These are phyloP conservation scores for Cymodocea nodosa DNA, from an alignment of 116 monocot species.

Conservation along the genomic window DNA sequence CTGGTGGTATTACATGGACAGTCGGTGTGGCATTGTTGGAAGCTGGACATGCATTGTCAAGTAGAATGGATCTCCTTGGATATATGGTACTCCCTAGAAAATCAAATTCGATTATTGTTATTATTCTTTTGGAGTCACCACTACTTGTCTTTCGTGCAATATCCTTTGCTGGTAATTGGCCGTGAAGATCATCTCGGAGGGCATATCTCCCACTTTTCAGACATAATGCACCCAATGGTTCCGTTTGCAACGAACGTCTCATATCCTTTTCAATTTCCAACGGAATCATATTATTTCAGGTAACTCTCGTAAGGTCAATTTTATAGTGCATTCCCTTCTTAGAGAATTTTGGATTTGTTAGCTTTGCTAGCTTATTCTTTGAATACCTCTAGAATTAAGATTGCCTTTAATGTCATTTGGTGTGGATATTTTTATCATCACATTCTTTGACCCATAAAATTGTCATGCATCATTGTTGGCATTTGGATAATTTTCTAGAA, in stretches of 20 bases:
- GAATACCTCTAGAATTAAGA: too few species aligned
- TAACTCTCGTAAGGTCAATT: constrained; percentile 8
- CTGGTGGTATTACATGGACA: constrained; percentile 96
- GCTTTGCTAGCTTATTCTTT: too few species aligned
- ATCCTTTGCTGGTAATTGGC: constrained; percentile 37
- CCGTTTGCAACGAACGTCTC: constrained; percentile 24
- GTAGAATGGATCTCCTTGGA: constrained; percentile 32
- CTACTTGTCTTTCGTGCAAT: constrained; percentile 40
- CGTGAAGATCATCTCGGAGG: constrained; percentile 45
- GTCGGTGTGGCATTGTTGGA: constrained; percentile 79
- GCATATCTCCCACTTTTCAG: constrained; percentile 60
- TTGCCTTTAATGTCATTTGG: too few species aligned
- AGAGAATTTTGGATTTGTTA: too few species aligned
- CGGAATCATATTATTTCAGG: constrained; percentile 67
- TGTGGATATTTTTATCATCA: too few species aligned
- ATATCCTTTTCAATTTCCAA: constrained; percentile 45
- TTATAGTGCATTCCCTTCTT: too few species aligned
- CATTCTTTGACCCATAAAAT: too few species aligned
- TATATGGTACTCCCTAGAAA: constrained; percentile 35
- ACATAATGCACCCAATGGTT: constrained; percentile 30
- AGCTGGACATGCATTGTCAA: constrained; percentile 57
- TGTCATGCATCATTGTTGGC: too few species aligned
- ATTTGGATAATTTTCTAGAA: too few species aligned
- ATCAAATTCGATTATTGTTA: constrained; percentile 19
- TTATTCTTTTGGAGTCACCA: constrained; percentile 42